phyloP scores from a whole-genome alignment of 208 protist genomes.

The Leishmania tropica region DNA sequence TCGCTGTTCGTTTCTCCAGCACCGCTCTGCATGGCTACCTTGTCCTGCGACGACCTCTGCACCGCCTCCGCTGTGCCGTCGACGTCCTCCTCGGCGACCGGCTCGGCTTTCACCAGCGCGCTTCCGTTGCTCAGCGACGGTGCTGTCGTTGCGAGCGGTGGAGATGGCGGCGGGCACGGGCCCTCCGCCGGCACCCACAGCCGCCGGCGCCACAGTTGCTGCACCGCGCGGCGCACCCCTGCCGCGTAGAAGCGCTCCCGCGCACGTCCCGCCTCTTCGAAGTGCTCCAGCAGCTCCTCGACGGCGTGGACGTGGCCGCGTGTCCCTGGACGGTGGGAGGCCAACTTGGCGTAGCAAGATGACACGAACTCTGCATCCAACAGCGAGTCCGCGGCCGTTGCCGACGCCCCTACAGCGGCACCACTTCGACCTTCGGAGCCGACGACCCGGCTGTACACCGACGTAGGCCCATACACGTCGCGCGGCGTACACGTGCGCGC shows the following conservation, averaged over 20 bases:
- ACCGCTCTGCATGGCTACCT: background rate
- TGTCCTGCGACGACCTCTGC: constrained; percentile 2
- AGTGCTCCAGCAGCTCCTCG: constrained; percentile 36
- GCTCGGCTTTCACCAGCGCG: constrained; percentile 10
- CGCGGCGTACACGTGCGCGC: constrained; percentile 8
- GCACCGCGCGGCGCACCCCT: constrained; percentile 22
- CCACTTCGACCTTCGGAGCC: background rate
- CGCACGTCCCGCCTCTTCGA: constrained; percentile 37
- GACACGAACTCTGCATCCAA: constrained; percentile 13
- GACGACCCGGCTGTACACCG: constrained; percentile 20
- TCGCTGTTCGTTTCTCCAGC: background rate
- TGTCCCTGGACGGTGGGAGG: constrained; percentile 36
- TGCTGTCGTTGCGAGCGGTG: background rate
- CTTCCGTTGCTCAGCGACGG: background rate
- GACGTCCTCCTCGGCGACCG: constrained; percentile 5
- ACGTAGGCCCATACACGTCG: constrained; percentile 29
- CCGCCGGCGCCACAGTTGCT: constrained; percentile 11
- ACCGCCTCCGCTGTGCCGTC: background rate
- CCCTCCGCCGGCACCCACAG: constrained; percentile 16
- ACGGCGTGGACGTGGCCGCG: constrained; percentile 50
- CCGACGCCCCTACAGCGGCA: background rate
- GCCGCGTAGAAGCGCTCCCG: constrained; percentile 40
- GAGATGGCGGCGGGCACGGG: background rate
- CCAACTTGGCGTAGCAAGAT: constrained; percentile 18
- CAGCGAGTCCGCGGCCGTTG: background rate